Percentiles rank a stretch among this genome's conserved stretches.
Conservation (phyloP, 78 protist species). For the Thecamonas trahens region DNA sequence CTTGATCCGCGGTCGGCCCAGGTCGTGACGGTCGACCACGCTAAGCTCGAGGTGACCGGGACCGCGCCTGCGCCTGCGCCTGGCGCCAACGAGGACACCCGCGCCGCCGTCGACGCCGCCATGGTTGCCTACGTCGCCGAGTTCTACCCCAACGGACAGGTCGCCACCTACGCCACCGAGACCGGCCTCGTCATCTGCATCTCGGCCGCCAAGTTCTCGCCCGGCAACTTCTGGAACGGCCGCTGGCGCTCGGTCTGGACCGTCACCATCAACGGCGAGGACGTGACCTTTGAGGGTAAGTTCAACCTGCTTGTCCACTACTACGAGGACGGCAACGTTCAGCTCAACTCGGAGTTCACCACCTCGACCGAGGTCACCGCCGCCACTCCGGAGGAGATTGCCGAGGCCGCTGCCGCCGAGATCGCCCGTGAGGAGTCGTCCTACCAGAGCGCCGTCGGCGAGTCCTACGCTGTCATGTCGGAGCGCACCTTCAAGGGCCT, state of each 20-base stretch:
- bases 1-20: conserved; percentile 33
- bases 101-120: background rate
- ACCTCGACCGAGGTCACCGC: conserved; percentile 31
- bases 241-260: conserved; percentile 64
- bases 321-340: conserved; percentile 70
- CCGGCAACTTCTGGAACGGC: conserved; percentile 57
- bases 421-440: conserved; percentile 34
- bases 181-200: conserved; percentile 21
- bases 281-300: conserved; percentile 31
- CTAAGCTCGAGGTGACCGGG: conserved; percentile 25
- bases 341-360: conserved; percentile 43
- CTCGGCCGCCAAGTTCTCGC: conserved; percentile 27
- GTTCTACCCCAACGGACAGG: background rate
- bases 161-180: background rate
- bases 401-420: conserved; percentile 46
- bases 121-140: background rate
- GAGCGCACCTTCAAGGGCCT: conserved; percentile 64
- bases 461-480: conserved; percentile 45
- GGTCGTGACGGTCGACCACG: conserved; percentile 46
- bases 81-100: background rate
- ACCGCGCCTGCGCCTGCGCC: background rate
- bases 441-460: conserved; percentile 39
- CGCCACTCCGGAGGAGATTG: background rate
- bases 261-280: conserved; percentile 17
- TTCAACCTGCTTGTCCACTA: conserved; percentile 52